Base-by-base conservation (phyloP, 371 early-diverging fungal genomes). In the Zancudomyces culisetae region DNA sequence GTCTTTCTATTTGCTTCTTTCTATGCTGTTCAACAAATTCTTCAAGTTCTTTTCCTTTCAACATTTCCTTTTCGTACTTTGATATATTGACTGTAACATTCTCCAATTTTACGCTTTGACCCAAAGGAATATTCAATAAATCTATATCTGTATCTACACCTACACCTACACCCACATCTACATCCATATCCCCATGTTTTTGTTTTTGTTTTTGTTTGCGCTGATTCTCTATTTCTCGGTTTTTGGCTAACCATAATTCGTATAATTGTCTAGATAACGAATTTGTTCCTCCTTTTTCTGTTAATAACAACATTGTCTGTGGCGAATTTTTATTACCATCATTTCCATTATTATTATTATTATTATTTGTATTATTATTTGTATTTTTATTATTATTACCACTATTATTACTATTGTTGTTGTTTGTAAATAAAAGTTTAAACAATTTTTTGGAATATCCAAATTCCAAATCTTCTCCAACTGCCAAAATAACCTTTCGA, bases 11-110 rank as follows among this genome's bases (percentile, higher is more conserved):
- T 28, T 71, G 58, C 45, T 77, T 62, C 18, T 72, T 75, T 53
- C 73, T 71, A 54, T 85, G 79, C 35, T 64, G 63, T 1, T 71
- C 75, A 42, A 73, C 63, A 60, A 72, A 83, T 29, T 75, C 74
- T 2, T 71, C 71, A 22, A 96, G 68, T 61, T 94, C 97, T 23
- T 70, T 75, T 21, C 97, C 97, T 60, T 85, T 82, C n/a, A 96
- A 60, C 2, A 84, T 79, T 3, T 90, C 83, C 42, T 80, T 78
- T 40, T 66, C 60, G 27, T 75, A 72, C 15, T 68, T 52, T 21
- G 77, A 63, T 21, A 79, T 64, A 3, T 69, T 55, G n/a, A 81
- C 58, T 3, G 71, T 60, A 22, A n/a, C n/a, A n/a, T 71, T 65
- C 39, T 69, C 63, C 0, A 75, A 27, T 21, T 60, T 26, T 4